Conservation (phyloP, 2,329 filamentous ascomycete species). For the Fusarium sp. region DNA sequence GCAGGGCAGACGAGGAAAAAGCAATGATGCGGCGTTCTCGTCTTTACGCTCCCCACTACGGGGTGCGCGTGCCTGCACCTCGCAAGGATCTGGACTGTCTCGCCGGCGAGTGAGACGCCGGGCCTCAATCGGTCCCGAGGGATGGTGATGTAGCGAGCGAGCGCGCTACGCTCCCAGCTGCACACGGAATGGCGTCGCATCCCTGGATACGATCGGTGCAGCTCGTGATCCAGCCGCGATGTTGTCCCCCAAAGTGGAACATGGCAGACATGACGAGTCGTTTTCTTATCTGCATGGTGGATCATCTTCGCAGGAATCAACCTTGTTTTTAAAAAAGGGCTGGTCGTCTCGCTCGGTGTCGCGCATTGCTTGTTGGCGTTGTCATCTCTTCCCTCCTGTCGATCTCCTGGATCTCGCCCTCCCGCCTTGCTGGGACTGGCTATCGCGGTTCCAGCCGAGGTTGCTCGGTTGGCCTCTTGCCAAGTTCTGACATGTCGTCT, state of each 20-base stretch:
- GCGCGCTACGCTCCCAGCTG: not conserved
- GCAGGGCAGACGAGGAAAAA: constrained; percentile 25
- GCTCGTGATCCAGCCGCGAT: constrained; percentile 1
- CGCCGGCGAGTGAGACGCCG: constrained; percentile 10
- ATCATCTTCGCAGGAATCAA: constrained; percentile 28
- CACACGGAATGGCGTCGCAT: constrained; percentile 18
- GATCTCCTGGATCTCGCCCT: constrained; percentile 15
- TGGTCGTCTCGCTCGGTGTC: constrained; percentile 21
- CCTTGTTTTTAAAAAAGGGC: constrained; percentile 20
- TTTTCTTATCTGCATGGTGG: constrained; percentile 28
- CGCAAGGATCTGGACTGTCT: constrained; percentile 16
- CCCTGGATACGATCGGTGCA: constrained; percentile 14
- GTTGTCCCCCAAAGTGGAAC: constrained; percentile 17
- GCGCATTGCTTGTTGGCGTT: constrained; percentile 37
- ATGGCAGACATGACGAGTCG: constrained; percentile 35
- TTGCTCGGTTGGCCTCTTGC: constrained; percentile 16
- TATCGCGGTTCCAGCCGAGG: constrained; percentile 21
- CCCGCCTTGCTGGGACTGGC: constrained; percentile 13
- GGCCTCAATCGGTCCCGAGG: constrained; percentile 14
- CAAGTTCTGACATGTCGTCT: constrained; percentile 29
- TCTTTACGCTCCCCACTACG: constrained; percentile 29
- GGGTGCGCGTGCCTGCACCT: constrained; percentile 17
- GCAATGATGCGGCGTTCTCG: constrained; percentile 28
- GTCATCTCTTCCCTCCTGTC: constrained; percentile 46
- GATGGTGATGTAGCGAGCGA: constrained; percentile 15